phyloP scores from a whole-genome alignment of 1,284 basidiomycete species.

The Trichosporon sp. region DNA sequence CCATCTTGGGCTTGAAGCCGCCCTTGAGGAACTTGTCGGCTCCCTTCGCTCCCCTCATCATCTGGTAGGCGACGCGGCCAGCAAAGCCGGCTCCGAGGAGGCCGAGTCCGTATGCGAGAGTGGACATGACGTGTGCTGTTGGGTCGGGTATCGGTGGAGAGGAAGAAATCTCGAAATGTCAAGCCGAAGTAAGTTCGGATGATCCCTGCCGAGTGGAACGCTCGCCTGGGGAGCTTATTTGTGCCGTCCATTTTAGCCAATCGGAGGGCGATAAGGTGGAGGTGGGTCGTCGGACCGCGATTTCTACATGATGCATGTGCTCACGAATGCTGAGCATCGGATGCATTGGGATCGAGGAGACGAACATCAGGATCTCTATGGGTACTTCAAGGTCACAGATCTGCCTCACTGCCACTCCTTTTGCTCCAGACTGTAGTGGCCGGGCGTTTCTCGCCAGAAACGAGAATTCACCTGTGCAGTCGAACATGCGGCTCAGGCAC shows the following conservation, averaged over 20 bases:
- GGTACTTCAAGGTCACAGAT: too few species aligned
- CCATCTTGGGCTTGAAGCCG: slow-evolving; percentile 94
- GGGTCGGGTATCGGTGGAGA: not conserved
- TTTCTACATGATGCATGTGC: too few species aligned
- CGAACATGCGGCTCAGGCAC: too few species aligned
- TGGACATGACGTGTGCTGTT: slow-evolving; percentile 51
- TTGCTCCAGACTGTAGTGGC: too few species aligned
- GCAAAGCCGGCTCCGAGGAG: slow-evolving; percentile 73
- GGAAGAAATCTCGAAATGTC: not conserved
- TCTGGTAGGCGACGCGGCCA: slow-evolving; percentile 58
- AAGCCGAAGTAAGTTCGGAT: not conserved
- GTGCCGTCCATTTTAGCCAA: not conserved
- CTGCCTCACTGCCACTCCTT: too few species aligned
- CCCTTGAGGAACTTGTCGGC: slow-evolving; percentile 85
- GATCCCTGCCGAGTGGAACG: not conserved
- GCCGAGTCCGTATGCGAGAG: slow-evolving; percentile 68
- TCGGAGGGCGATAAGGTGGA: not conserved
- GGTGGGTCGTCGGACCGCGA: too few species aligned
- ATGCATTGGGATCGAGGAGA: too few species aligned
- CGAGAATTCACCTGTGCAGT: too few species aligned
- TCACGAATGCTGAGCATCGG: not conserved
- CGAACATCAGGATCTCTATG: too few species aligned
- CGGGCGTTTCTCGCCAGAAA: too few species aligned
- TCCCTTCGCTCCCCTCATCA: slow-evolving; percentile 53
- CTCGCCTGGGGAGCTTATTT: not conserved